Conservation (phyloP, 805 yeast genomes). For the Hanseniaspora lachancei region DNA sequence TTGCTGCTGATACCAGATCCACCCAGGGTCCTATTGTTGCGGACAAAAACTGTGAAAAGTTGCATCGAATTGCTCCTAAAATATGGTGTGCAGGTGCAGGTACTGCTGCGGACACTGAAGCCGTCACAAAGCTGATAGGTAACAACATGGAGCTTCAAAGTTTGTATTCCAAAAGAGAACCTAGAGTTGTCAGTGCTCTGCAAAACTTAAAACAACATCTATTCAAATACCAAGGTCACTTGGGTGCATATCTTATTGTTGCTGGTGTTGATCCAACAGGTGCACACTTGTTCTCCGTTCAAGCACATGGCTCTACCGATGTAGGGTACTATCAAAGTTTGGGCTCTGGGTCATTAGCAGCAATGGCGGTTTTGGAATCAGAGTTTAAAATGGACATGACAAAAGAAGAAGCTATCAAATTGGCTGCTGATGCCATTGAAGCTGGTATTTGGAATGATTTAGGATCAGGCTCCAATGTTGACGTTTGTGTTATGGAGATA, state of each 20-base stretch:
- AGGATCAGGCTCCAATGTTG: conserved; percentile 97
- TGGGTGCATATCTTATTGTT: conserved; percentile 95
- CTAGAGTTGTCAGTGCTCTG: conserved; percentile 85
- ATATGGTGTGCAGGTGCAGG: conserved; percentile 99
- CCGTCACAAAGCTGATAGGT: conserved; percentile 86
- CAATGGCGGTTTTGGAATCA: conserved; percentile 92
- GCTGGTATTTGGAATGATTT: conserved; percentile 98
- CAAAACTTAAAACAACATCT: conserved; percentile 90
- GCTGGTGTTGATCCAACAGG: conserved; percentile 98
- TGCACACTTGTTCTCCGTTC: conserved; percentile 79
- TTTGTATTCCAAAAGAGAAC: conserved; percentile 68
- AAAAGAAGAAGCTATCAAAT: conserved; percentile 78
- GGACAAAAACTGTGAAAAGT: conserved; percentile 92
- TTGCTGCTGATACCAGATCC: conserved; percentile 98
- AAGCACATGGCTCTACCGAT: conserved; percentile 97
- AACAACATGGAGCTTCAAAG: conserved; percentile 86
- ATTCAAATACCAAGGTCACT: conserved; percentile 91
- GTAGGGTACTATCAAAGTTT: conserved; percentile 84
- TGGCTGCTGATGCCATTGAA: conserved; percentile 86
- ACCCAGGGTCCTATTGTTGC: conserved; percentile 95
- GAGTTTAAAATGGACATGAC: conserved; percentile 69
- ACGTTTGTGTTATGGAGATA: conserved; percentile 88
- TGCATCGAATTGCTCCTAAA: conserved; percentile 76
- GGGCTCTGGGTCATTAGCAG: conserved; percentile 96
- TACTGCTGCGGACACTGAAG: conserved; percentile 98